These are phyloP conservation scores for Saxophila tyrrhenica DNA, from an alignment of 495 filamentous ascomycete species.

Conservation along the genomic window DNA sequence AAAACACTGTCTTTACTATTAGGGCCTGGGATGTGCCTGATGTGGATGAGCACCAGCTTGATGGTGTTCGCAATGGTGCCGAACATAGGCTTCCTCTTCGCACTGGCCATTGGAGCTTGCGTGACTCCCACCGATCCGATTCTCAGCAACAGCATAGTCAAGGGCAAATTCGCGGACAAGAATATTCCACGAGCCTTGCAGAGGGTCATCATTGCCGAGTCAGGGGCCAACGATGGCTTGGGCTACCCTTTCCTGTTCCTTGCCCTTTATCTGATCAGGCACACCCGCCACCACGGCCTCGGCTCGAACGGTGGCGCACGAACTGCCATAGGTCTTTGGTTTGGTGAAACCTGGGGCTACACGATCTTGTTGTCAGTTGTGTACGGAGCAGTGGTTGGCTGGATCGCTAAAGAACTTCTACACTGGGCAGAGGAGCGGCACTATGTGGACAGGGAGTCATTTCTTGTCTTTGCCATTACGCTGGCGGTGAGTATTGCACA, in stretches of 20 bases:
- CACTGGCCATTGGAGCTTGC: constrained; percentile 68
- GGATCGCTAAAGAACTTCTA: constrained; percentile 67
- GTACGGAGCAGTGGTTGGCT: constrained; percentile 70
- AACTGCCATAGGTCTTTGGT: constrained; percentile 69
- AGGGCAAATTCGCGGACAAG: constrained; percentile 86
- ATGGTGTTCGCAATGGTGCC: constrained; percentile 73
- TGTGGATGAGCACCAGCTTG: constrained; percentile 79
- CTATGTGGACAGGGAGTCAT: constrained; percentile 83
- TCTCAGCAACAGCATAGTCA: constrained; percentile 79
- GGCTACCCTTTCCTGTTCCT: constrained; percentile 87
- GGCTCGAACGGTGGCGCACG: constrained; percentile 46
- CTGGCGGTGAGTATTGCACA: constrained; percentile 47
- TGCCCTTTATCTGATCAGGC: constrained; percentile 73
- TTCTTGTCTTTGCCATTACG: constrained; percentile 79
- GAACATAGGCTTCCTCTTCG: constrained; percentile 59
- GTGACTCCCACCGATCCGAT: constrained; percentile 90
- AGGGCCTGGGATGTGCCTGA: constrained; percentile 73
- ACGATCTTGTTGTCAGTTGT: constrained; percentile 65
- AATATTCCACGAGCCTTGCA: constrained; percentile 74
- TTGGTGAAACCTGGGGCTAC: constrained; percentile 79
- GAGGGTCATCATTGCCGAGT: constrained; percentile 81
- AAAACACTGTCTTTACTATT: constrained; percentile 62
- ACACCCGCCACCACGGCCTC: constrained; percentile 46
- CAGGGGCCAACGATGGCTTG: constrained; percentile 86
- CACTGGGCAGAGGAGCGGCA: constrained; percentile 73